Percentiles rank a stretch among this genome's conserved stretches.
Evolutionary conservation across 2,329 filamentous ascomycete genomes (phyloP).

Genomic region (Colletotrichum costaricense): DNA sequence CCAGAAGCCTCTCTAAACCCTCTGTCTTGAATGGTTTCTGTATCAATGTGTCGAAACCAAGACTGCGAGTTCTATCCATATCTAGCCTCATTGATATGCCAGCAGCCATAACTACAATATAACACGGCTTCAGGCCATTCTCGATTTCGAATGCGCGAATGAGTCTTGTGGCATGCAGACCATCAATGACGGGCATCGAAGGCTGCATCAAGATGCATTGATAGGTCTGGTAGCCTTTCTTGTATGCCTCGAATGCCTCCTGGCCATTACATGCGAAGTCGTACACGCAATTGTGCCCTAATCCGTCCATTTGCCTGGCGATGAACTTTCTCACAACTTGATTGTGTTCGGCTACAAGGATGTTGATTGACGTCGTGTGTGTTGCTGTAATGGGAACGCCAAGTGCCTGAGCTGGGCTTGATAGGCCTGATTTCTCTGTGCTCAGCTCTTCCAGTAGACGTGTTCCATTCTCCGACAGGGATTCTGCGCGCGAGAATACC

Average conservation of each 20-base stretch:
- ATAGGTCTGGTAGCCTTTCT: conserved; percentile 38
- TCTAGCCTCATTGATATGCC: not conserved
- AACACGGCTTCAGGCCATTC: conserved; percentile 47
- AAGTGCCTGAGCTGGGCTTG: not conserved
- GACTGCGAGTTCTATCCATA: not conserved
- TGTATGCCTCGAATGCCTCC: conserved; percentile 46
- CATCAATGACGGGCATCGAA: conserved; percentile 58
- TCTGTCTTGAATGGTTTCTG: not conserved
- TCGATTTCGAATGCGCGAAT: conserved; percentile 55
- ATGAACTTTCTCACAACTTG: not conserved
- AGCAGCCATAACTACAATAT: conserved; percentile 45
- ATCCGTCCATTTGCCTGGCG: conserved; percentile 37
- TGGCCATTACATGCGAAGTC: conserved; percentile 46
- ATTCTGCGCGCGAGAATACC: not conserved
- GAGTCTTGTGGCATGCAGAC: conserved; percentile 49
- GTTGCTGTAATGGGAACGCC: not conserved
- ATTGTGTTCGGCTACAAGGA: not conserved
- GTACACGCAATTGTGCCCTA: conserved; percentile 38
- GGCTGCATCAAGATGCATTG: conserved; percentile 50
- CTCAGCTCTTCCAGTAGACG: not conserved
- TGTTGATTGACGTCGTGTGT: not conserved
- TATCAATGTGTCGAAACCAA: not conserved
- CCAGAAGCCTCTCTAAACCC: not conserved
- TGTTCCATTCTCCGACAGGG: not conserved
- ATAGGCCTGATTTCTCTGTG: not conserved